phyloP scores from a whole-genome alignment of 352 stramenopile genomes.

The Globisporangium cylindrosporum region DNA sequence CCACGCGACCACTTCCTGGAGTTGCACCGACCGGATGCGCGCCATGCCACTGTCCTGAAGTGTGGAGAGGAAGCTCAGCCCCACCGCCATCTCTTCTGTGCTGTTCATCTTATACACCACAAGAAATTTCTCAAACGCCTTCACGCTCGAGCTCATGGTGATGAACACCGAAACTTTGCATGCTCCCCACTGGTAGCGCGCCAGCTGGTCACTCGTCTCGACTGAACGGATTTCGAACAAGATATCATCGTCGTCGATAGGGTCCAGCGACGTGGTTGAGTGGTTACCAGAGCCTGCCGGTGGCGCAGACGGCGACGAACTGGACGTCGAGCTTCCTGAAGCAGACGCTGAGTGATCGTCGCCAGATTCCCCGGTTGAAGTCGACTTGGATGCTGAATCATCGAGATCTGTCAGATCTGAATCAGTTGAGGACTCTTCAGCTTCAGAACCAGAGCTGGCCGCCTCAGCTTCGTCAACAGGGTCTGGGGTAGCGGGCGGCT shows the following conservation, averaged over 20 bases:
- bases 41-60: constrained; percentile 29
- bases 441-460: neutral
- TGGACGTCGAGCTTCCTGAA: neutral
- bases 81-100: constrained; percentile 12
- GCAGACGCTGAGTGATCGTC: neutral
- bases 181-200: constrained; percentile 34
- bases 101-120: constrained; percentile 31
- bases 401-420: neutral
- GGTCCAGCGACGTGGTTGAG: neutral
- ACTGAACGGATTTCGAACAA: constrained; percentile 35
- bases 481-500: neutral
- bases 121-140: constrained; percentile 40
- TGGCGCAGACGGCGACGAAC: constrained; percentile 2
- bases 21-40: constrained; percentile 31
- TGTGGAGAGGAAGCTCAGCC: constrained; percentile 25
- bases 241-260: constrained; percentile 14
- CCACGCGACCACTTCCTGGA: constrained; percentile 35
- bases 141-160: constrained; percentile 32
- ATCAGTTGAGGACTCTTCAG: neutral
- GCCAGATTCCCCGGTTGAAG: neutral
- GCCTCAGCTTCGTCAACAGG: neutral
- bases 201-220: constrained; percentile 23
- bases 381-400: neutral
- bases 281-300: neutral
- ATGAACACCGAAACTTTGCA: constrained; percentile 35